Conservation (phyloP, 208 protist species). For the Trichomonas tenax region DNA sequence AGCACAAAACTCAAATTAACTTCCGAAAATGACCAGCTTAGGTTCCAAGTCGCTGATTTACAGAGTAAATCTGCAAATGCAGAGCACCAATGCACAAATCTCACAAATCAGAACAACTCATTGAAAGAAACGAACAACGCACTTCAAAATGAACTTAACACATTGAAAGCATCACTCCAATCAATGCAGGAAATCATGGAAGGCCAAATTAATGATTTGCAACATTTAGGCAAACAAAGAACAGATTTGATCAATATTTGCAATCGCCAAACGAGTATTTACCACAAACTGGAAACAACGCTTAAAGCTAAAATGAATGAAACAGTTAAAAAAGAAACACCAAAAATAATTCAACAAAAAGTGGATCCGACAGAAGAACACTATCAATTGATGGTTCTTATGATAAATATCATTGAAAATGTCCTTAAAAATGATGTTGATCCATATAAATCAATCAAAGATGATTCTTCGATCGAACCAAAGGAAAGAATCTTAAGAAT, state of each 20-base stretch:
- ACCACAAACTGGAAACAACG: neutral
- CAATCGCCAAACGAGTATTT: neutral
- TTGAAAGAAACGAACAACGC: neutral
- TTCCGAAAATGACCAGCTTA: neutral
- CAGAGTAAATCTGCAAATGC: neutral
- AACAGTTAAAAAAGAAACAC: neutral
- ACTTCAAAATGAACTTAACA: neutral
- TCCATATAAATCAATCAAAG: neutral
- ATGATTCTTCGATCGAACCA: neutral
- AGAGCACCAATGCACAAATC: neutral
- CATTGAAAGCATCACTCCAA: neutral
- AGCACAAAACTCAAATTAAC: neutral
- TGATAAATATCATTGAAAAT: neutral
- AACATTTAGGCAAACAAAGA: neutral
- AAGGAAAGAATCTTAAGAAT: neutral
- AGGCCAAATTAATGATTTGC: neutral
- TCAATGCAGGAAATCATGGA: neutral
- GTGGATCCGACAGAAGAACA: neutral
- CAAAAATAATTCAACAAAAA: neutral
- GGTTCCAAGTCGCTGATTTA: neutral
- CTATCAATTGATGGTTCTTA: neutral
- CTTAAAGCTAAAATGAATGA: neutral
- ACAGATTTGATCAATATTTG: neutral
- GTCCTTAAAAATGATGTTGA: neutral
- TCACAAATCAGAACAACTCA: neutral